Conservation (phyloP, 768 basidiomycete species). For the Suillus subluteus region DNA sequence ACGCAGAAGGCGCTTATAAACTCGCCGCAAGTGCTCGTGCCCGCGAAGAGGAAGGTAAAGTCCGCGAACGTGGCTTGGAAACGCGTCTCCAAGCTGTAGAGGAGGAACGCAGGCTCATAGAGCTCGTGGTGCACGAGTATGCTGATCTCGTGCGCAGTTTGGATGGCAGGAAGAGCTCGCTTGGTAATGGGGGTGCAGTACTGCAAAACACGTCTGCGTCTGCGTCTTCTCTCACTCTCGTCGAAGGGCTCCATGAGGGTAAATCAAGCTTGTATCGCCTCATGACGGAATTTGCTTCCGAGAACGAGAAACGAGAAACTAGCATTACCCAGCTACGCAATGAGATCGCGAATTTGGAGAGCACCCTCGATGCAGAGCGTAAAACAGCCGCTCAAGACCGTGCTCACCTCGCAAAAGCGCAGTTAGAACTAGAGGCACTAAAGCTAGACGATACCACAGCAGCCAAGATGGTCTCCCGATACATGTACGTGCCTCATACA, state of each 20-base stretch:
- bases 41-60: conserved; percentile 55
- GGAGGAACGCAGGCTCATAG: conserved; percentile 63
- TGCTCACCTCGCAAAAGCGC: conserved; percentile 46
- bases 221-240: conserved; percentile 27
- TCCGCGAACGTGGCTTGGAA: conserved; percentile 53
- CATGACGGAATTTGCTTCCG: conserved; percentile 50
- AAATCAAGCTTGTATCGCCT: conserved; percentile 52
- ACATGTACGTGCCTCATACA: conserved; percentile 59
- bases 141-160: conserved; percentile 72
- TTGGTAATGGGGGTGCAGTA: conserved; percentile 14
- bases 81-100: conserved; percentile 49
- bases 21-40: conserved; percentile 56
- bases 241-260: conserved; percentile 49
- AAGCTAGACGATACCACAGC: conserved; percentile 73
- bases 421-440: conserved; percentile 56
- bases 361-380: conserved; percentile 50
- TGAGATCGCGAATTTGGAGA: conserved; percentile 46
- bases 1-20: conserved; percentile 56
- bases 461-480: conserved; percentile 81
- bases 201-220: conserved; percentile 20
- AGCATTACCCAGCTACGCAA: conserved; percentile 46
- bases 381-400: conserved; percentile 46
- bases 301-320: conserved; percentile 48
- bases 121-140: conserved; percentile 71
- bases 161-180: conserved; percentile 47